Evolutionary conservation across 495 filamentous ascomycete species (phyloP).

Genomic region (Aspergillus diversus): DNA sequence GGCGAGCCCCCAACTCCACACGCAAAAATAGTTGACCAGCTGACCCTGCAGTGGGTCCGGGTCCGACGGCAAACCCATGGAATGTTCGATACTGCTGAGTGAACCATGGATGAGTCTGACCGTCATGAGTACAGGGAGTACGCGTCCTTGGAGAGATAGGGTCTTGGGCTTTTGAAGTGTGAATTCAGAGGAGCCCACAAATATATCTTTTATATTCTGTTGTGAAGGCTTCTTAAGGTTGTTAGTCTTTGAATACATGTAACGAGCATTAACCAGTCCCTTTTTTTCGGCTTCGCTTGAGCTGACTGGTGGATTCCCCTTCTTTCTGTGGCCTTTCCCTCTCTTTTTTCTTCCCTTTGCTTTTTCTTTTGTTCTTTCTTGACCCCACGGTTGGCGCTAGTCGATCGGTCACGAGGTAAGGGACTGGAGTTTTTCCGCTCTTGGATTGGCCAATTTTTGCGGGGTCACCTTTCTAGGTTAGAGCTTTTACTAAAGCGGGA

Average conservation of each 20-base stretch:
- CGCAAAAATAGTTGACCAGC: constrained; percentile 24
- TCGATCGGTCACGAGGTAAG: constrained; percentile 20
- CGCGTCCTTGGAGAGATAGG: constrained; percentile 10
- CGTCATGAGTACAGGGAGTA: constrained; percentile 3
- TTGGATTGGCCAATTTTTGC: constrained; percentile 25
- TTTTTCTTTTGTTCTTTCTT: constrained; percentile 12
- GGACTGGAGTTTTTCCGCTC: constrained; percentile 8
- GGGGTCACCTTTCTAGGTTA: constrained; percentile 22
- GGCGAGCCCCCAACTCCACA: constrained; percentile 14
- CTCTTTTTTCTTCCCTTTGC: background rate
- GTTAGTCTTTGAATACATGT: too few relatives aligned
- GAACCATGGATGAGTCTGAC: constrained; percentile 11
- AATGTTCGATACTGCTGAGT: constrained; percentile 27
- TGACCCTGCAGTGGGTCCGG: constrained; percentile 29
- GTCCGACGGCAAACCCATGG: constrained; percentile 26
- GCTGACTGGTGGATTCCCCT: background rate
- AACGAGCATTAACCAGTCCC: too few relatives aligned
- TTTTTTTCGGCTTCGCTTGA: background rate
- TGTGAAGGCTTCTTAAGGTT: too few relatives aligned
- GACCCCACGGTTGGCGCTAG: constrained; percentile 11
- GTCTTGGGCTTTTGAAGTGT: background rate
- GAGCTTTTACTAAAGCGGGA: constrained; percentile 11
- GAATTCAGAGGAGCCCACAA: background rate
- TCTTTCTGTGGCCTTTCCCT: background rate
- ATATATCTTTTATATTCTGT: background rate